A percentile compares a stretch with the other conserved stretches of the same genome.
phyloP scores from a whole-genome alignment of 176 grass and related monocot species.

The Lolium perenne region DNA sequence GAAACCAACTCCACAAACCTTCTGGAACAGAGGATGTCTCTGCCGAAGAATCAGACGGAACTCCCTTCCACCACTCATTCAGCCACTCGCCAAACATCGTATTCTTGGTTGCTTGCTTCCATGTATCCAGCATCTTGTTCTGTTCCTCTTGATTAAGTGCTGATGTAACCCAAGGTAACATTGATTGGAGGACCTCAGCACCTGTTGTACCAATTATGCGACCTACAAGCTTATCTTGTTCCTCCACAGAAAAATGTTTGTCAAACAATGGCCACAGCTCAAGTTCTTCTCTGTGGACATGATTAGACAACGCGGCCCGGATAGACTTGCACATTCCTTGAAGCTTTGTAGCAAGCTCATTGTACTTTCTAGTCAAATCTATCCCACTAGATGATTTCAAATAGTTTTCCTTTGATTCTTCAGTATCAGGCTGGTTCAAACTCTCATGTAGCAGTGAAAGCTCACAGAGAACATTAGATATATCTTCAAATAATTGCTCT shows the following conservation, averaged over 20 bases:
- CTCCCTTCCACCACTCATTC: constrained; percentile 98
- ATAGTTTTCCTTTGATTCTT: constrained; percentile 32
- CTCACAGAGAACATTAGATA: constrained; percentile 72
- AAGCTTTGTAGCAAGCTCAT: constrained; percentile 93
- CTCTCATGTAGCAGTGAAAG: constrained; percentile 78
- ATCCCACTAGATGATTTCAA: constrained; percentile 29
- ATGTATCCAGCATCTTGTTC: constrained; percentile 94
- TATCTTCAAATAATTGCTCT: constrained; percentile 93
- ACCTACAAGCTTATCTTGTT: constrained; percentile 96
- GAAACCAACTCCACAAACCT: constrained; percentile 51
- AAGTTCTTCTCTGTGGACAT: constrained; percentile 92
- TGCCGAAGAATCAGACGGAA: constrained; percentile 52
- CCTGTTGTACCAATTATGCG: constrained; percentile 98
- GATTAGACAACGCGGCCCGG: constrained; percentile 85
- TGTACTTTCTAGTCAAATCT: constrained; percentile 73
- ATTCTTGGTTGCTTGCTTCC: constrained; percentile 94
- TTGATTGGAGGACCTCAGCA: constrained; percentile 96
- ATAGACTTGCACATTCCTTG: constrained; percentile 99
- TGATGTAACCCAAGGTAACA: constrained; percentile 97
- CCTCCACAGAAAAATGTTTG: constrained; percentile 94
- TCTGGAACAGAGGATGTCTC: constrained; percentile 56
- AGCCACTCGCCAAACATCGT: constrained; percentile 99
- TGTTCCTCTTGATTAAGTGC: constrained; percentile 93
- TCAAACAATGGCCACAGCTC: constrained; percentile 98
- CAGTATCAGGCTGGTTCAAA: constrained; percentile 23